Base-by-base conservation (phyloP, 2,329 filamentous ascomycete genomes). In the Fusarium nurragi region DNA sequence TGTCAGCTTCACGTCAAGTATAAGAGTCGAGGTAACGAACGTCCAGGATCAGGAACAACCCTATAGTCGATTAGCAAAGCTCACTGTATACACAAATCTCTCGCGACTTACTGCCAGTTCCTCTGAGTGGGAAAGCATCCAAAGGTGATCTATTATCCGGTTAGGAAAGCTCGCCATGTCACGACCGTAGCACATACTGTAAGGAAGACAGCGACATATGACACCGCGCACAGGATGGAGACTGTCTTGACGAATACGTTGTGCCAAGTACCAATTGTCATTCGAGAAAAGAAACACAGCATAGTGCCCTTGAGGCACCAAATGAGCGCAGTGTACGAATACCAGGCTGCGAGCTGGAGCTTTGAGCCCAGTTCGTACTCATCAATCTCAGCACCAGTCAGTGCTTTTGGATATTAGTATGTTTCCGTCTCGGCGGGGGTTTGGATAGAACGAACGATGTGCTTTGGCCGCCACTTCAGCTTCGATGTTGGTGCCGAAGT, bases 261-360 rank as follows among this genome's bases (percentile, higher is more conserved):
- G 23, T 72, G 66, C 66, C 69, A 74, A 0, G 69, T 56, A 3
- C 71, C 73, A 0, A 71, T 73, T 0, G 73, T 74, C 59, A 75
- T 70, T 5, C 68, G 64, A 5, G 65, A 68, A 11, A 74, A 75
- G 55, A 75, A 75, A 6, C 64, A 73, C 5, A 75, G 28, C 64
- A 75, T 61, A 0, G 67, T 74, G 6, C 70, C 73, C 34, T 75
- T 75, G 4, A 75, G 60, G 5, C 58, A 74, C 76, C 76, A 80
- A 9, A 79, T 72, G 0, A 79, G 71, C 0, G 73, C 71, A 0
- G 76, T 75, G 37, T 79, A 79, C 8, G 71, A 71, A 25, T 78
- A 80, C 79, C 78, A 80, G 0, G 77, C 78, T 0, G 73, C 54
- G 12, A 80, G 65, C 44, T 80, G 68, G 7, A 78, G 65, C 19